Base-by-base conservation (phyloP, 306 rosid genomes). In the Vigna trinervia region DNA sequence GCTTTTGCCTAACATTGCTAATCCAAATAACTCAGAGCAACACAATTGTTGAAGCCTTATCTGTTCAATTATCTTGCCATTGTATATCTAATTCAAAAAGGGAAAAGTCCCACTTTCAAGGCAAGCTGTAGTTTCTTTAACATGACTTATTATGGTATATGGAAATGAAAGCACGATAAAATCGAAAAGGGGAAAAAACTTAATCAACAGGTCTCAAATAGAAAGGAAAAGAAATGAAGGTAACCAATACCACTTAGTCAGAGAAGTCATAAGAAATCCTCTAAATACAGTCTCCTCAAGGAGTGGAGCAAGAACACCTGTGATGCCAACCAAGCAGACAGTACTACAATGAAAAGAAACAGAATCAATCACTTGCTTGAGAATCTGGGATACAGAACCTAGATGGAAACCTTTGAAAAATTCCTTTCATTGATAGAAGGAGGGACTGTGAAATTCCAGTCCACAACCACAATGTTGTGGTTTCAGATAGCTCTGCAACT, bases 281-380 rank as follows among this genome's bases (percentile, higher is more conserved):
- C 97, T 91, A 80, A 95, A 95, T 71, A 95, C 85, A 0, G 91
- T 90, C 88, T 95, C 99, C 81, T 95, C 99, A 51, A 95, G 99
- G 74, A 95, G 85, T 56, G 99, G 99, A 75, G 98, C 98, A 43
- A 96, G 86, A 82, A 96, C 89, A 9, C 97, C 98, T 5, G 98
- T 83, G 83, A 92, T 87, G 71, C 94, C 99, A 74, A 96, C 66
- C 89, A 92, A 87, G 88, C 92, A 92, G 57, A 93, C 94, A 85
- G 98, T 96, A 84, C 99, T 96, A 87, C 84, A 88, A 82, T 51
- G 79, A 81, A 87, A 76, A 71, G 64, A 46, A 77, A 71, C 46
- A 57, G 23, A 28, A 54, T 62, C 45, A 78, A 60, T 75, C 72
- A 65, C 23, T 50, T 8, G 59, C 32, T 51, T 14, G 13, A 51